Percentiles rank a stretch among this genome's conserved stretches.
These are phyloP conservation scores for Xylariaceae sp. DNA, from an alignment of 2,329 filamentous ascomycete genomes.

Conservation along the genomic window DNA sequence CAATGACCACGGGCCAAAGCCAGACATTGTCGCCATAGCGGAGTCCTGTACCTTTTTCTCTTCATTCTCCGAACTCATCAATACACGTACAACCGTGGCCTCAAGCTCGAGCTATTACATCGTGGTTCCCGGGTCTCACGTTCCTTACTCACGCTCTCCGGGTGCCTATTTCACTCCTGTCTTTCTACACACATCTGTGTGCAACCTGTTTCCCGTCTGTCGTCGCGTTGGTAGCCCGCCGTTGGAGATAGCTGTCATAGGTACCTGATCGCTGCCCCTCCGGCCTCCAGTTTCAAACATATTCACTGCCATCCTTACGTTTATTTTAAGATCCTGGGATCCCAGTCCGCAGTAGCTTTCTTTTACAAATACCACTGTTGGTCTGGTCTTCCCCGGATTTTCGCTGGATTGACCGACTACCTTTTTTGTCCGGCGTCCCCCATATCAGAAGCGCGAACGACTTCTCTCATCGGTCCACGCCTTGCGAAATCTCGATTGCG, in stretches of 20 bases:
- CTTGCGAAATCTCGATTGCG: conserved; percentile 3
- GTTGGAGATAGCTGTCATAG: conserved; percentile 8
- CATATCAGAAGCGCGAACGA: conserved; percentile 7
- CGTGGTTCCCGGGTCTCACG: conserved; percentile 15
- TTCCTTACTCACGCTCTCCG: conserved; percentile 7
- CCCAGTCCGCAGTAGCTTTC: conserved; percentile 21
- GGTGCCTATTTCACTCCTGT: conserved; percentile 7
- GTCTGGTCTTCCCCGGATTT: conserved; percentile 19
- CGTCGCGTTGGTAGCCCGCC: conserved; percentile 5
- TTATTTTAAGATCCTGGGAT: conserved; percentile 12
- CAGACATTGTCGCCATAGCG: too few species aligned
- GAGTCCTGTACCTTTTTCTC: not conserved
- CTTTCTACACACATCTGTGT: conserved; percentile 5
- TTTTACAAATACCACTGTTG: conserved; percentile 18
- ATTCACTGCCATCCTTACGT: conserved; percentile 7
- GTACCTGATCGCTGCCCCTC: not conserved
- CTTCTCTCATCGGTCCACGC: conserved; percentile 4
- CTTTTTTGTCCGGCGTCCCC: conserved; percentile 18
- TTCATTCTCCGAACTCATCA: not conserved
- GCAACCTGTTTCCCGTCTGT: conserved; percentile 8
- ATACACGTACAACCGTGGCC: not conserved
- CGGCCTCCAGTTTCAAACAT: not conserved
- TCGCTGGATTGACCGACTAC: conserved; percentile 15
- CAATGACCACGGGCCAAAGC: too few species aligned
- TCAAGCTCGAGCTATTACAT: not conserved